phyloP scores from a whole-genome alignment of 352 stramenopile genomes.

The Phytopythium oedochilum region DNA sequence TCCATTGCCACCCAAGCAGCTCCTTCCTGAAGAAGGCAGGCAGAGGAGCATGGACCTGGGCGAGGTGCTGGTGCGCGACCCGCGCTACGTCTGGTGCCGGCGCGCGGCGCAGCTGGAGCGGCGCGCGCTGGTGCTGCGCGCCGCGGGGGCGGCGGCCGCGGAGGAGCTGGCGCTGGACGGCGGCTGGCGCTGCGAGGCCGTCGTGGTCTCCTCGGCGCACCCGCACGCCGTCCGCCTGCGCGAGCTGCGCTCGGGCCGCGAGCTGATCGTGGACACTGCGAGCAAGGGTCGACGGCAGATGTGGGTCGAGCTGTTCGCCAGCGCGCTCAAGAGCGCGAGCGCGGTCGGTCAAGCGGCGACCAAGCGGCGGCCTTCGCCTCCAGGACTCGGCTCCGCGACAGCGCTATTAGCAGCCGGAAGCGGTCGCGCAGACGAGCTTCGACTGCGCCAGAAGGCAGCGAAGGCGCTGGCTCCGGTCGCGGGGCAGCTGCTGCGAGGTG shows the following conservation, averaged over 20 bases:
- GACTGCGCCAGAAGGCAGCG: constrained; percentile 6
- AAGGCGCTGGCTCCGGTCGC: constrained; percentile 24
- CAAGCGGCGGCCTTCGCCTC: background rate
- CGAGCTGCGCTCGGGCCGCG: constrained; percentile 29
- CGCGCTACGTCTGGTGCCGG: constrained; percentile 45
- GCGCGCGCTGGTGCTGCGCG: constrained; percentile 29
- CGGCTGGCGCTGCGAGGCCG: constrained; percentile 33
- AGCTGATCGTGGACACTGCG: constrained; percentile 41
- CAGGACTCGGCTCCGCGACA: background rate
- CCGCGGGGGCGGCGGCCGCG: constrained; percentile 9
- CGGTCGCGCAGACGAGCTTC: background rate
- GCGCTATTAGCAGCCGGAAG: background rate
- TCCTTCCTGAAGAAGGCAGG: no score
- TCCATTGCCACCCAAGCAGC: no score
- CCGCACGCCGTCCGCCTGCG: constrained; percentile 47
- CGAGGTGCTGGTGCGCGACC: constrained; percentile 38
- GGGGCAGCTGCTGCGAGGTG: constrained; percentile 21
- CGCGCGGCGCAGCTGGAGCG: constrained; percentile 25
- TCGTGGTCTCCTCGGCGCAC: constrained; percentile 61
- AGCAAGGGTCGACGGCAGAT: constrained; percentile 42
- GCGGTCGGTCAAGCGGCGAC: background rate
- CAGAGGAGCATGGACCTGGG: constrained; percentile 40
- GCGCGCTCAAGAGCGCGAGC: constrained; percentile 18
- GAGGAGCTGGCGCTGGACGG: constrained; percentile 37
- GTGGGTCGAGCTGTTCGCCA: constrained; percentile 48